Percentiles rank a stretch among this genome's conserved stretches.
Evolutionary conservation across 768 basidiomycete genomes (phyloP).

Genomic region (Boletus coccyginus): DNA sequence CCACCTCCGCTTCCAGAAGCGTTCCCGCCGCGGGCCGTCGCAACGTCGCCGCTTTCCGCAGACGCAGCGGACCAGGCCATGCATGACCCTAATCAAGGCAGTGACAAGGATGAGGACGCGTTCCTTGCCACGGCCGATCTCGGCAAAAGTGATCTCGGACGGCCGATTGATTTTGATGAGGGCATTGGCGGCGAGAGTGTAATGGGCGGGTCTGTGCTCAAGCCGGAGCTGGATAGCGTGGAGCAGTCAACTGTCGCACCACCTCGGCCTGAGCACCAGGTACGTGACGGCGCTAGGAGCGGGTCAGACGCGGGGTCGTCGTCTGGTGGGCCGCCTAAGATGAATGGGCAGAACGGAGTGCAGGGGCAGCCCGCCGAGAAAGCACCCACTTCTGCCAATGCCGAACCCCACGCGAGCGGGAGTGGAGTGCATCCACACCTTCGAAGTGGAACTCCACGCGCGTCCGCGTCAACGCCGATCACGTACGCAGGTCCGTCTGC

Average conservation of each 20-base stretch:
- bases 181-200: conserved; percentile 22
- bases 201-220: conserved; percentile 5
- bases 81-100: conserved; percentile 22
- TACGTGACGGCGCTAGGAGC: conserved; percentile 1
- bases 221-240: neutral
- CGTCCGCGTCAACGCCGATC: neutral
- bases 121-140: conserved; percentile 58
- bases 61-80: conserved; percentile 1
- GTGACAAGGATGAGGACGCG: conserved; percentile 26
- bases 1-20: conserved; percentile 5
- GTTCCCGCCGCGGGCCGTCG: conserved; percentile 2
- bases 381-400: neutral
- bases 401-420: neutral
- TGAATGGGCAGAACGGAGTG: neutral
- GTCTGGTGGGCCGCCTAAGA: neutral
- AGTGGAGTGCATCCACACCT: neutral
- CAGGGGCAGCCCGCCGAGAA: neutral
- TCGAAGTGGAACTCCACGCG: neutral
- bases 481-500: neutral
- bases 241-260: neutral
- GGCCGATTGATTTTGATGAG: conserved; percentile 41
- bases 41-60: conserved; percentile 10
- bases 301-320: neutral
- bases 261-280: conserved; percentile 1
- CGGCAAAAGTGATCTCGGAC: conserved; percentile 40